Conservation (phyloP, 208 protist genomes). For the Naegleria lovaniensis region DNA sequence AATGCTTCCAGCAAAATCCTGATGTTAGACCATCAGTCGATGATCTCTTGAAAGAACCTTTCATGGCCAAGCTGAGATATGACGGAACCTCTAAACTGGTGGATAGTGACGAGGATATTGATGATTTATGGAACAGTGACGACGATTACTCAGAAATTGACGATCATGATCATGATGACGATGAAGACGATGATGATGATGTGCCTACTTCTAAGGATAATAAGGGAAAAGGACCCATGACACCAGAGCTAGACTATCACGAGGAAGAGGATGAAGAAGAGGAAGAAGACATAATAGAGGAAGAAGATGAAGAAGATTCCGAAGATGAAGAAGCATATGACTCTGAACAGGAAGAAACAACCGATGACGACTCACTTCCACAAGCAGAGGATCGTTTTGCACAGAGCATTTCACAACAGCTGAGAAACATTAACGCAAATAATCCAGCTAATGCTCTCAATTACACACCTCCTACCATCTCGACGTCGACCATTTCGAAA, state of each 20-base stretch:
- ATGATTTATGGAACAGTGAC: neutral
- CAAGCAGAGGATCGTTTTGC: neutral
- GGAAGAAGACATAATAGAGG: neutral
- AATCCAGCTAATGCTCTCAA: neutral
- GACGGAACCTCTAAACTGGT: neutral
- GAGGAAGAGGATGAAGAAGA: neutral
- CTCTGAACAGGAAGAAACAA: neutral
- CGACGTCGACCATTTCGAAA: no score
- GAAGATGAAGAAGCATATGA: neutral
- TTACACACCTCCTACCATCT: no score
- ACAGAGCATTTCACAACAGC: neutral
- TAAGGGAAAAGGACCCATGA: neutral
- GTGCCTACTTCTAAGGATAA: neutral
- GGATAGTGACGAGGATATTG: neutral
- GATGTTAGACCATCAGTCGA: neutral
- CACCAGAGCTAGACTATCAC: neutral
- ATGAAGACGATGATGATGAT: neutral
- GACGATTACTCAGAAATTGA: neutral
- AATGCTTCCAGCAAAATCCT: slow-evolving; percentile 11
- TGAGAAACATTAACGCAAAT: neutral
- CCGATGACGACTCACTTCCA: neutral
- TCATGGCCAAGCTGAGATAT: neutral
- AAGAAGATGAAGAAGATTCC: neutral
- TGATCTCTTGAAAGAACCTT: slow-evolving; percentile 8
- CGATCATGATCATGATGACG: neutral